phyloP scores from a whole-genome alignment of 2,329 filamentous ascomycete species.

The Rutstroemia sydowiana region DNA sequence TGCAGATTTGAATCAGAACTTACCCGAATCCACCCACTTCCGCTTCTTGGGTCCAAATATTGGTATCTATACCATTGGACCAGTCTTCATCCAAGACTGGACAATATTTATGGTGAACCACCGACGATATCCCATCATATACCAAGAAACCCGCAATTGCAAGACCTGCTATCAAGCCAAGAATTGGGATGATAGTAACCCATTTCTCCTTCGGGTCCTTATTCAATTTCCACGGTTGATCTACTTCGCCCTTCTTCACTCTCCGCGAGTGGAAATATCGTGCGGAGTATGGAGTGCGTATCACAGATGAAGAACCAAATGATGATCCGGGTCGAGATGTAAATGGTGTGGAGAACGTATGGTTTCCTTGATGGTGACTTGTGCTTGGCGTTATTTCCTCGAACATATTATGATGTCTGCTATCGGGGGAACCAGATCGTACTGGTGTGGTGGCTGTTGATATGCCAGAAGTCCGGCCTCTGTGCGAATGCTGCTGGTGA shows the following conservation, averaged over 20 bases:
- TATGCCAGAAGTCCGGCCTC: slow-evolving; percentile 14
- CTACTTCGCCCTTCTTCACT: slow-evolving; percentile 63
- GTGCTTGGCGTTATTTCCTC: slow-evolving; percentile 24
- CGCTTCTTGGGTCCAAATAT: slow-evolving; percentile 44
- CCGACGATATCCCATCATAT: slow-evolving; percentile 65
- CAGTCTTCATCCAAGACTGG: slow-evolving; percentile 45
- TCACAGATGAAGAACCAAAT: slow-evolving; percentile 35
- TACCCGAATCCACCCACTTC: slow-evolving; percentile 34
- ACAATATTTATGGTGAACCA: slow-evolving; percentile 61
- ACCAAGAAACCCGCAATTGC: slow-evolving; percentile 62
- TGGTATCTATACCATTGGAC: slow-evolving; percentile 41
- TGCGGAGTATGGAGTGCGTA: slow-evolving; percentile 20
- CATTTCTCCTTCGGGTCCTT: slow-evolving; percentile 76
- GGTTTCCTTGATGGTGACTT: slow-evolving; percentile 12
- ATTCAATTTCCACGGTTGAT: slow-evolving; percentile 71
- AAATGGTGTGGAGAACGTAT: slow-evolving; percentile 32
- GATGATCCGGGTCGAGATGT: slow-evolving; percentile 37
- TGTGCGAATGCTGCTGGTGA: slow-evolving; percentile 6
- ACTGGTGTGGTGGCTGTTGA: slow-evolving; percentile 29
- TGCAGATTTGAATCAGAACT: slow-evolving; percentile 52
- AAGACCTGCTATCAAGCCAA: slow-evolving; percentile 64
- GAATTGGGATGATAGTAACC: slow-evolving; percentile 71
- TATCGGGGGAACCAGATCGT: slow-evolving; percentile 33
- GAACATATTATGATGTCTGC: slow-evolving; percentile 22
- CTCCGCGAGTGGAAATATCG: slow-evolving; percentile 34